A percentile compares a stretch with the other conserved stretches of the same genome.
Evolutionary conservation across 805 yeast genomes (phyloP).

Genomic region (Wickerhamomyces tratensis): DNA sequence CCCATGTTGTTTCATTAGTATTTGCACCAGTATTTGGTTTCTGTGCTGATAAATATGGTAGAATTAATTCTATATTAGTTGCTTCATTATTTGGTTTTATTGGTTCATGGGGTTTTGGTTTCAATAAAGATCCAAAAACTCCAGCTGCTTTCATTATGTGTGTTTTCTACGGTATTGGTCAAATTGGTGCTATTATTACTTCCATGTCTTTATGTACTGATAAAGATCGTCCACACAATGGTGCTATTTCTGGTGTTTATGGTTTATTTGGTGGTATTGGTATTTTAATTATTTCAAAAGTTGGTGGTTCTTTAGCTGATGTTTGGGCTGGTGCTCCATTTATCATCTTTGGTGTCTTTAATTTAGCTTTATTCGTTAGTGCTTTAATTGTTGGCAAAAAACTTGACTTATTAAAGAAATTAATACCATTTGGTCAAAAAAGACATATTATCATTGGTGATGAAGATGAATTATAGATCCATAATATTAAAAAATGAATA

Average conservation of each 20-base stretch:
- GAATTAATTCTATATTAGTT: constrained; percentile 25
- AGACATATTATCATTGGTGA: too few species aligned
- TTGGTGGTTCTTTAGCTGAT: constrained; percentile 58
- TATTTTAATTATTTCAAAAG: constrained; percentile 43
- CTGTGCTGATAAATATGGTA: constrained; percentile 36
- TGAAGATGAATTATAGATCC: too few species aligned
- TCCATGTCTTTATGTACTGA: constrained; percentile 55
- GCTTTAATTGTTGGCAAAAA: constrained; percentile 13
- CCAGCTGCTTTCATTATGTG: constrained; percentile 26
- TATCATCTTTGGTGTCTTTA: constrained; percentile 36
- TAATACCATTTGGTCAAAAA: too few species aligned
- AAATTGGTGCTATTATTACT: constrained; percentile 50
- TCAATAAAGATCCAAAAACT: constrained; percentile 24
- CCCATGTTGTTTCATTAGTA: constrained; percentile 45
- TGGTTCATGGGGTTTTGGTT: constrained; percentile 30
- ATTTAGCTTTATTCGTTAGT: constrained; percentile 15
- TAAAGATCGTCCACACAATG: constrained; percentile 35
- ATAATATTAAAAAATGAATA: too few species aligned
- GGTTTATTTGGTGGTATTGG: constrained; percentile 65
- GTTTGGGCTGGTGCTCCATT: constrained; percentile 51
- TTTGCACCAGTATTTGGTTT: constrained; percentile 59
- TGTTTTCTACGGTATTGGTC: constrained; percentile 45
- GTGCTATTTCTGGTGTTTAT: constrained; percentile 62
- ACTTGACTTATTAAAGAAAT: constrained; percentile 1
- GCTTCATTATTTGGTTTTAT: constrained; percentile 33